Evolutionary conservation across 768 basidiomycete genomes (phyloP).

Genomic region (Lactarius sp.): DNA sequence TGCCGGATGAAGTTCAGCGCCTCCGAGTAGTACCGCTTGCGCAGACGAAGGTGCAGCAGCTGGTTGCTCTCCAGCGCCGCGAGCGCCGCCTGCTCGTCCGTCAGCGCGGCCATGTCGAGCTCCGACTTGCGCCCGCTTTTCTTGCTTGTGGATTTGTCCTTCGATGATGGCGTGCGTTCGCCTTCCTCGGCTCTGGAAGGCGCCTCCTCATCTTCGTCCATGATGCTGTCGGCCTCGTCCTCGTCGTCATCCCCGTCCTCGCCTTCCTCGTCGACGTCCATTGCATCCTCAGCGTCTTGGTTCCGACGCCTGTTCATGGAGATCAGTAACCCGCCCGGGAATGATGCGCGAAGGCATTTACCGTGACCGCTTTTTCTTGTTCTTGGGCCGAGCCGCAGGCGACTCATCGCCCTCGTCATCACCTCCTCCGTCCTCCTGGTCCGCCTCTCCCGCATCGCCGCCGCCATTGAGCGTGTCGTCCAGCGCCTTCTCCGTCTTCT

Average conservation of each 20-base stretch:
- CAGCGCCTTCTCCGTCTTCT: conserved; percentile 62
- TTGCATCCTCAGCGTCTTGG: conserved; percentile 39
- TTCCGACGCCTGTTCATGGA: neutral
- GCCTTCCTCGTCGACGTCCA: conserved; percentile 51
- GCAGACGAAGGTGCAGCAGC: conserved; percentile 59
- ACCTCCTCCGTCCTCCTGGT: conserved; percentile 28
- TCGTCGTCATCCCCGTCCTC: conserved; percentile 36
- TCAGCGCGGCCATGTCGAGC: conserved; percentile 63
- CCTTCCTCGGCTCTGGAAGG: conserved; percentile 29
- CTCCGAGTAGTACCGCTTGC: conserved; percentile 84
- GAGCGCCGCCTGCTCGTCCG: conserved; percentile 66
- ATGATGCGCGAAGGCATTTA: conserved; percentile 16
- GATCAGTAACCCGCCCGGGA: neutral
- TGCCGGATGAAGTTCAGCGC: conserved; percentile 76
- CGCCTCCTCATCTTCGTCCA: conserved; percentile 37
- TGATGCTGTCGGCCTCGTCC: conserved; percentile 36
- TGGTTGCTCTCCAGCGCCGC: conserved; percentile 65
- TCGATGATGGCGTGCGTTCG: conserved; percentile 6
- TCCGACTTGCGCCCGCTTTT: conserved; percentile 59
- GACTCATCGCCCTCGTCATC: conserved; percentile 31
- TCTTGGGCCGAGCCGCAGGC: conserved; percentile 26
- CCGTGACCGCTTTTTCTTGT: conserved; percentile 31
- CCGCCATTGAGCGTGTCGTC: conserved; percentile 55
- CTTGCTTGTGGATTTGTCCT: conserved; percentile 35
- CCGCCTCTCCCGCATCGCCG: conserved; percentile 26